A percentile compares a stretch with the other conserved stretches of the same genome.
phyloP scores from a whole-genome alignment of 2,329 filamentous ascomycete genomes.

The Tolypocladium album region DNA sequence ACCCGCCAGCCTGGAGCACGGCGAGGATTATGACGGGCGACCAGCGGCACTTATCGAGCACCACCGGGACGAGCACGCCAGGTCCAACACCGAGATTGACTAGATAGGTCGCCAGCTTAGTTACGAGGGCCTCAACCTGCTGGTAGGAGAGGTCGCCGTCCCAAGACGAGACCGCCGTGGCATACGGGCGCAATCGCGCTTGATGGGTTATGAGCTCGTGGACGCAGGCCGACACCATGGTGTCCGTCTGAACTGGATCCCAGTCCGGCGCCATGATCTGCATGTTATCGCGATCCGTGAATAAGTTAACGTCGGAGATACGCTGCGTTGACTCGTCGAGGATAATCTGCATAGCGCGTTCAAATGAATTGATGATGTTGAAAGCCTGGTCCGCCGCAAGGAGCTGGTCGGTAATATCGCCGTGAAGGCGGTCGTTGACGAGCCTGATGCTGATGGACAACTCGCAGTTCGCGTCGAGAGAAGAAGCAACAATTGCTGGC shows the following conservation, averaged over 20 bases:
- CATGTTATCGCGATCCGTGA: constrained; percentile 43
- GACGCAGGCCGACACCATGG: constrained; percentile 28
- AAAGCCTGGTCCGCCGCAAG: constrained; percentile 31
- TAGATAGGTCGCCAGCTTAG: constrained; percentile 33
- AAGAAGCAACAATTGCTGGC: constrained; percentile 4
- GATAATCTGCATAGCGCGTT: constrained; percentile 36
- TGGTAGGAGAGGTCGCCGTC: constrained; percentile 33
- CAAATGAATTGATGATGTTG: constrained; percentile 41
- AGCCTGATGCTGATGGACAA: constrained; percentile 34
- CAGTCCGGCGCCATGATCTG: constrained; percentile 44
- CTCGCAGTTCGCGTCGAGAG: constrained; percentile 27
- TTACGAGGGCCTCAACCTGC: constrained; percentile 25
- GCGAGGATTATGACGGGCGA: constrained; percentile 61
- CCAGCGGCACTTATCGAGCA: constrained; percentile 59
- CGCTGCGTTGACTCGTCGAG: constrained; percentile 28
- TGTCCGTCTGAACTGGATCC: constrained; percentile 24
- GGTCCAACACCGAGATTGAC: constrained; percentile 36
- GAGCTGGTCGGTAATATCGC: constrained; percentile 32
- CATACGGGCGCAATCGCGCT: constrained; percentile 25
- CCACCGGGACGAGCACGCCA: constrained; percentile 51
- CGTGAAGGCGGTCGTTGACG: constrained; percentile 26
- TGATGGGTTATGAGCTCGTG: constrained; percentile 34
- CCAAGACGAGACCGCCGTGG: constrained; percentile 31
- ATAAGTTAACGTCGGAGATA: constrained; percentile 38
- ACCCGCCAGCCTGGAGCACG: constrained; percentile 47